phyloP scores from a whole-genome alignment of 73 alveolate species.

The Paramecium primaurelia region DNA sequence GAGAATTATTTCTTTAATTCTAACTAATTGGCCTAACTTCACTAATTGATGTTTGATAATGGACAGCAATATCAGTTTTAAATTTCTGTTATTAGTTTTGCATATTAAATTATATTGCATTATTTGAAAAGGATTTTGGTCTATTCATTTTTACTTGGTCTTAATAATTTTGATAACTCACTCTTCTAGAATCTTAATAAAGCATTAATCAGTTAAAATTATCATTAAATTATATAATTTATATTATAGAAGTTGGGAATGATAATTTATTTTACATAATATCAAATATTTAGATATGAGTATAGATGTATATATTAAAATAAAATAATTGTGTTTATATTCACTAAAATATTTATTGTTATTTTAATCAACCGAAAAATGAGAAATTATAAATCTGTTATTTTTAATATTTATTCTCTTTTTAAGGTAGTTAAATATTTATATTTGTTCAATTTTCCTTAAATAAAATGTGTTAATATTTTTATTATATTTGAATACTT shows the following conservation, averaged over 20 bases:
- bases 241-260: background rate
- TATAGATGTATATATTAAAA: too few species aligned
- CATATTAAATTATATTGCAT: background rate
- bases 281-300: background rate
- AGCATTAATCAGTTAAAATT: background rate
- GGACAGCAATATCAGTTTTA: background rate
- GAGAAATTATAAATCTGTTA: background rate
- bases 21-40: background rate
- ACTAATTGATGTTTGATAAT: background rate
- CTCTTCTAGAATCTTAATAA: background rate
- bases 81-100: background rate
- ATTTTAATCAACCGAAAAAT: background rate
- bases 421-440: background rate
- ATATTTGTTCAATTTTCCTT: background rate
- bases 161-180: background rate
- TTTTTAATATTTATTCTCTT: background rate
- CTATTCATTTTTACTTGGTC: background rate
- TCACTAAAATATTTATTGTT: background rate
- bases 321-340: background rate
- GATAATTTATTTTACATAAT: background rate
- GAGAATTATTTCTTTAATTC: background rate
- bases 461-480: background rate
- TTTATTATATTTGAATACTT: background rate
- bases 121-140: background rate
- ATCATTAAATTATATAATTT: background rate